Evolutionary conservation across 495 filamentous ascomycete genomes (phyloP).

Genomic region (Aspergillus cristatus): DNA sequence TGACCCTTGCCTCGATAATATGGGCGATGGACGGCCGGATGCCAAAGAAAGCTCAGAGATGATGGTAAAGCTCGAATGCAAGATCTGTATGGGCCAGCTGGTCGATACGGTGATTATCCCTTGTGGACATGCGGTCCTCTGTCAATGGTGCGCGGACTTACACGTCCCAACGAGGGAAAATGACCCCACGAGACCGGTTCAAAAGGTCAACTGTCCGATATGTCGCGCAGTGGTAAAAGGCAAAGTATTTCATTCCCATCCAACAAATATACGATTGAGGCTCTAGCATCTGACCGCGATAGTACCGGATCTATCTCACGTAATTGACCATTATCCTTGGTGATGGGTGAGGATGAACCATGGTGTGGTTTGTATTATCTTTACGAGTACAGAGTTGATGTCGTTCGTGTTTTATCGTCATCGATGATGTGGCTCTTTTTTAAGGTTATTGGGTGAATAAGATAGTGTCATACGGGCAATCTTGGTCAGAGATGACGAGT

Average conservation of each 20-base stretch:
- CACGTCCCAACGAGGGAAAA: constrained; percentile 7
- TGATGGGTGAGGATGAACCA: too few relatives aligned
- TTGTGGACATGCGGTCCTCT: constrained; percentile 49
- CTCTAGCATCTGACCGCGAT: too few relatives aligned
- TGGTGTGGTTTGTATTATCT: too few relatives aligned
- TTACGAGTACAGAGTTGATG: too few relatives aligned
- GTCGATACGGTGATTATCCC: constrained; percentile 46
- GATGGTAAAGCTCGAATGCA: constrained; percentile 43
- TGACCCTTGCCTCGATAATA: constrained; percentile 12
- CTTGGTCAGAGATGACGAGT: too few relatives aligned
- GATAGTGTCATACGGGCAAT: too few relatives aligned
- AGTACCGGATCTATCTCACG: constrained; percentile 16
- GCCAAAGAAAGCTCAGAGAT: constrained; percentile 38
- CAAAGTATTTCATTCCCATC: constrained; percentile 7
- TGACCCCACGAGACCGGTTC: constrained; percentile 7
- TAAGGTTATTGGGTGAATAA: too few relatives aligned
- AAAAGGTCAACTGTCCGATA: constrained; percentile 11
- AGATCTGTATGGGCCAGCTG: constrained; percentile 45
- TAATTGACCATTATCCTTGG: too few relatives aligned
- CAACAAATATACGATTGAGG: too few relatives aligned
- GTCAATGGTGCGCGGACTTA: constrained; percentile 25
- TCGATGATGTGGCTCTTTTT: too few relatives aligned
- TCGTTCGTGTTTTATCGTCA: too few relatives aligned
- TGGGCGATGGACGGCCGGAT: constrained; percentile 22
- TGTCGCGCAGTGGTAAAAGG: constrained; percentile 16